Evolutionary conservation across 768 basidiomycete genomes (phyloP).

Genomic region (Kwoniella mangroviensis): DNA sequence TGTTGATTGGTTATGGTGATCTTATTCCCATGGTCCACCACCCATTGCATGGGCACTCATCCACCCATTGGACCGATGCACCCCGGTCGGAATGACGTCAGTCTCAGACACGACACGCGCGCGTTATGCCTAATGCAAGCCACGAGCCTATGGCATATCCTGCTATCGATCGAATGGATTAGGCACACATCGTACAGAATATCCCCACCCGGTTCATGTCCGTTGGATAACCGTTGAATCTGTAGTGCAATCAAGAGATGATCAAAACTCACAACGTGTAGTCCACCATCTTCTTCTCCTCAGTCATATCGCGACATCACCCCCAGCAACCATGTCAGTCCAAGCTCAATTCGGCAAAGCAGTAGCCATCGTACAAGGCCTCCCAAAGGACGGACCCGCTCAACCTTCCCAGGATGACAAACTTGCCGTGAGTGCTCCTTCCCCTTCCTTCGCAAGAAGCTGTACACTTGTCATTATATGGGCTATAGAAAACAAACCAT

Average conservation of each 20-base stretch:
- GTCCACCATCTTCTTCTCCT: neutral
- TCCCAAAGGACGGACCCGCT: conserved; percentile 81
- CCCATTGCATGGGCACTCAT: neutral
- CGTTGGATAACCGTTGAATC: neutral
- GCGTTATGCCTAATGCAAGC: neutral
- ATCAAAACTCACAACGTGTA: neutral
- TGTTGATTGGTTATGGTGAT: conserved; percentile 9
- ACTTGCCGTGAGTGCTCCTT: conserved; percentile 69
- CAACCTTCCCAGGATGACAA: conserved; percentile 74
- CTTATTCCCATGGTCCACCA: neutral
- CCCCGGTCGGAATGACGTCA: neutral
- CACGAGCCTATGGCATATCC: neutral
- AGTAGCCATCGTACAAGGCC: conserved; percentile 56
- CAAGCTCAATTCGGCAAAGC: conserved; percentile 56
- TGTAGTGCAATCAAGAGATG: no score
- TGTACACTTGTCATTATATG: neutral
- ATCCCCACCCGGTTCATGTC: conserved; percentile 5
- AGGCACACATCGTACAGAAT: neutral
- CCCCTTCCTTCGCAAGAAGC: neutral
- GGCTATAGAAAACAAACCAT: neutral
- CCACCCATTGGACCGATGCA: conserved; percentile 6
- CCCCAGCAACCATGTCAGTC: conserved; percentile 26
- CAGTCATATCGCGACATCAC: neutral
- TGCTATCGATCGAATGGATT: neutral
- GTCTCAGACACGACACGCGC: neutral